Conservation (phyloP, 140 eudicot genomes). For the Stevia rebaudiana region DNA sequence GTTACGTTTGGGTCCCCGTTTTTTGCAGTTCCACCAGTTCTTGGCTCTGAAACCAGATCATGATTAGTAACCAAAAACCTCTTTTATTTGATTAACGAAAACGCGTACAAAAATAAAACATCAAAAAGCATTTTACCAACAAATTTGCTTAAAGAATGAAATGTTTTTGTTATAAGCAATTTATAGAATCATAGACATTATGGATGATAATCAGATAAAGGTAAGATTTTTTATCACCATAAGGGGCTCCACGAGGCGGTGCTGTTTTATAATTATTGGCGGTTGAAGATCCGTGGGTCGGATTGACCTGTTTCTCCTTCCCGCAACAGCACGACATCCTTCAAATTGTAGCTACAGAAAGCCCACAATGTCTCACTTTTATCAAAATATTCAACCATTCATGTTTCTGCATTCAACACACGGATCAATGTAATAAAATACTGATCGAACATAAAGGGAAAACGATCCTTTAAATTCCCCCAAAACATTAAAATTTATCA, state of each 20-base stretch:
- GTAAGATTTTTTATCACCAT: neutral
- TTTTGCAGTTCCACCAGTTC: slow-evolving; percentile 9
- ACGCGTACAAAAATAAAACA: no score
- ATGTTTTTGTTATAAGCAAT: neutral
- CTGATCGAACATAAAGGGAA: neutral
- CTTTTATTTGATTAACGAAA: no score
- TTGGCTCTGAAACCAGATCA: no score
- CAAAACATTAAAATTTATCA: neutral
- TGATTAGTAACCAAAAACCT: no score
- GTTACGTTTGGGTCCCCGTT: slow-evolving; percentile 20
- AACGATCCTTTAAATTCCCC: neutral
- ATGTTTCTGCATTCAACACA: slow-evolving; percentile 24
- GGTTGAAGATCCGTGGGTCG: slow-evolving; percentile 34
- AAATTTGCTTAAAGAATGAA: neutral
- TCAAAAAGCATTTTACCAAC: neutral
- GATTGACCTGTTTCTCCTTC: slow-evolving; percentile 32
- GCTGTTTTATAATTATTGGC: slow-evolving; percentile 44
- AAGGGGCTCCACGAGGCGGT: slow-evolving; percentile 46
- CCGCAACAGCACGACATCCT: slow-evolving; percentile 69
- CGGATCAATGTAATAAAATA: neutral
- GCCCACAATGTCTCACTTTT: slow-evolving; percentile 13
- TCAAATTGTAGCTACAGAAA: slow-evolving; percentile 12
- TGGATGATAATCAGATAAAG: neutral
- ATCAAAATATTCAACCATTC: neutral
- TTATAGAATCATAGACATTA: neutral